Percentiles rank a stretch among this genome's conserved stretches.
Conservation (phyloP, 2,329 filamentous ascomycete species). For the Trichoderma afroharzianum region DNA sequence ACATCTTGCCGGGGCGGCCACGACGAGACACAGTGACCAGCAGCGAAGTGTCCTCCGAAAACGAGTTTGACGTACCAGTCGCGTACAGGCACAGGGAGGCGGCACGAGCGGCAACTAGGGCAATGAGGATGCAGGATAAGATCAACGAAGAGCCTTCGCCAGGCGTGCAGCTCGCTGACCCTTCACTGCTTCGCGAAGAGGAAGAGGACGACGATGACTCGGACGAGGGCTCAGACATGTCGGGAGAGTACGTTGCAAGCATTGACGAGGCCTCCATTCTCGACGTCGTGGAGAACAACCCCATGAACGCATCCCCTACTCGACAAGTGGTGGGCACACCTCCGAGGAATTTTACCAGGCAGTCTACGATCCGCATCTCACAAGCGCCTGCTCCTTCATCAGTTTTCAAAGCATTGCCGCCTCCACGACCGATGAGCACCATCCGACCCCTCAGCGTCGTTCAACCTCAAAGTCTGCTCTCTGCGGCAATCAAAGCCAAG, state of each 20-base stretch:
- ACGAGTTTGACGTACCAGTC: slow-evolving; percentile 66
- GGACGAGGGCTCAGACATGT: slow-evolving; percentile 60
- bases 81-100: slow-evolving; percentile 63
- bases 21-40: slow-evolving; percentile 75
- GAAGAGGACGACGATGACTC: slow-evolving; percentile 58
- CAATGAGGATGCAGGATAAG: slow-evolving; percentile 35
- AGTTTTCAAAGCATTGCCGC: slow-evolving; percentile 63
- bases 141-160: slow-evolving; percentile 37
- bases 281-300: slow-evolving; percentile 59
- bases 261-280: slow-evolving; percentile 70
- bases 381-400: slow-evolving; percentile 54
- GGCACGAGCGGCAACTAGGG: slow-evolving; percentile 51
- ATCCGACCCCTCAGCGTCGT: slow-evolving; percentile 63
- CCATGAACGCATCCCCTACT: slow-evolving; percentile 52
- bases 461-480: slow-evolving; percentile 67
- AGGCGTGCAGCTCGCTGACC: slow-evolving; percentile 44
- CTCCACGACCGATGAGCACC: slow-evolving; percentile 64
- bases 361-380: slow-evolving; percentile 62
- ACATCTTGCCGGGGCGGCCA: slow-evolving; percentile 66
- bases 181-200: slow-evolving; percentile 53
- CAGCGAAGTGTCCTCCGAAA: slow-evolving; percentile 79
- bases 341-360: slow-evolving; percentile 56
- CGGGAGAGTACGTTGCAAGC: slow-evolving; percentile 62
- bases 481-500: slow-evolving; percentile 69
- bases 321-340: slow-evolving; percentile 61